These are phyloP conservation scores for Cadophora malorum DNA, from an alignment of 2,329 filamentous ascomycete species.

Conservation along the genomic window DNA sequence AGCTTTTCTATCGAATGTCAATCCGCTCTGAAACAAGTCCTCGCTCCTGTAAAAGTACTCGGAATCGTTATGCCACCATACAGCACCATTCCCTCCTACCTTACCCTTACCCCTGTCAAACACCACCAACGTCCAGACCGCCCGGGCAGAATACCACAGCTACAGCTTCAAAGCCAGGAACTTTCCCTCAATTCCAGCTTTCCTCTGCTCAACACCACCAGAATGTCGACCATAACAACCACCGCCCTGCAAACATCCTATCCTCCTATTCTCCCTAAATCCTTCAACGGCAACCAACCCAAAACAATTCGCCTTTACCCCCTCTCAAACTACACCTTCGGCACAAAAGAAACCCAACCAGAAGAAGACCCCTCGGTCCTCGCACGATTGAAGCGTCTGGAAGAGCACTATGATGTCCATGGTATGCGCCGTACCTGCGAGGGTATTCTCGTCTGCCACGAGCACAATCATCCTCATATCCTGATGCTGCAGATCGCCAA, in stretches of 20 bases:
- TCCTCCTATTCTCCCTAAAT: constrained; percentile 78
- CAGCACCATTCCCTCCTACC: no score
- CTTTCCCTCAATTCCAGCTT: constrained; percentile 11
- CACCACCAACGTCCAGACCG: neutral
- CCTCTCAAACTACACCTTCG: constrained; percentile 98
- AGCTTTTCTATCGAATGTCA: no score
- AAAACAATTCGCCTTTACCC: constrained; percentile 90
- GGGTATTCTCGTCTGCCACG: constrained; percentile 95
- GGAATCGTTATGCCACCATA: no score
- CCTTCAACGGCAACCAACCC: constrained; percentile 90
- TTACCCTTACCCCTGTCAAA: neutral
- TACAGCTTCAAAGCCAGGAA: constrained; percentile 7
- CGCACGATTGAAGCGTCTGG: constrained; percentile 89
- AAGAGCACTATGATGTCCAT: constrained; percentile 90
- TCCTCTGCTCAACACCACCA: constrained; percentile 28
- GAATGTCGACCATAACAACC: constrained; percentile 85
- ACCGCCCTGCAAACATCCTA: constrained; percentile 78
- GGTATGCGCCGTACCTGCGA: constrained; percentile 98
- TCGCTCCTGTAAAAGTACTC: no score
- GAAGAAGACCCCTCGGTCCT: constrained; percentile 97
- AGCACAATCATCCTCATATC: constrained; percentile 98
- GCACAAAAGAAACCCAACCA: constrained; percentile 96
- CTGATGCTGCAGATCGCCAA: constrained; percentile 99
- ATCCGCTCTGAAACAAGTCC: no score
- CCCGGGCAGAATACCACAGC: constrained; percentile 8